A percentile compares a stretch with the other conserved stretches of the same genome.
These are phyloP conservation scores for Microbotryum saponariae DNA, from an alignment of 1,284 basidiomycete genomes.

Conservation along the genomic window DNA sequence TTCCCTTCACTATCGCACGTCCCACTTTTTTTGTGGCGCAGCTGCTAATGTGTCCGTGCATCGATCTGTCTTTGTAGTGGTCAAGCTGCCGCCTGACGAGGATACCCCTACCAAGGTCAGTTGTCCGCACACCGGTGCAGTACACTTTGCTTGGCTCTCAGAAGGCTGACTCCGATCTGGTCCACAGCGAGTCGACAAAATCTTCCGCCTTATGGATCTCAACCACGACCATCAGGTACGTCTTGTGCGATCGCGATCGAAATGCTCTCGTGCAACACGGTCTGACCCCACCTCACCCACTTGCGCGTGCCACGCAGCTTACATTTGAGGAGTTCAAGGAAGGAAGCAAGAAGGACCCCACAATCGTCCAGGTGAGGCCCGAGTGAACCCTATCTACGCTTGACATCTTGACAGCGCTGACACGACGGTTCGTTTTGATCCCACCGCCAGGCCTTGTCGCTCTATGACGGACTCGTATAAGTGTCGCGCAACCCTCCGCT, in stretches of 20 bases:
- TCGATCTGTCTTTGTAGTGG: constrained; percentile 56
- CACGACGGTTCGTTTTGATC: no score
- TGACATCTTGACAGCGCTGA: background rate
- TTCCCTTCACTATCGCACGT: no score
- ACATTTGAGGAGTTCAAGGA: constrained; percentile 95
- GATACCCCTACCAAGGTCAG: constrained; percentile 95
- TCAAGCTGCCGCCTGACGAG: constrained; percentile 92
- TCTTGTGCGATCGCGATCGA: background rate
- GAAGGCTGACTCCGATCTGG: constrained; percentile 2
- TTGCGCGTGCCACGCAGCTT: constrained; percentile 40
- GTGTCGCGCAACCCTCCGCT: background rate
- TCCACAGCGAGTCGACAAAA: constrained; percentile 77
- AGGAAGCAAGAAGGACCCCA: constrained; percentile 93
- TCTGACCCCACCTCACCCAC: background rate
- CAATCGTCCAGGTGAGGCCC: constrained; percentile 75
- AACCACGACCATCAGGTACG: constrained; percentile 32
- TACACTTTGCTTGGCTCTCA: background rate
- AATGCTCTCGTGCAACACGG: background rate
- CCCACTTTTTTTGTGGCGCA: no score
- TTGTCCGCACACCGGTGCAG: constrained; percentile 1
- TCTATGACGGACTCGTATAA: constrained; percentile 51
- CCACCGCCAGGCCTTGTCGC: constrained; percentile 45
- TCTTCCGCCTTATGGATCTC: constrained; percentile 38
- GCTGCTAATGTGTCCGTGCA: background rate
- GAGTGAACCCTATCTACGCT: constrained; percentile 31